These are phyloP conservation scores for Hypoxylon crocopeplum DNA, from an alignment of 495 filamentous ascomycete genomes.

Conservation along the genomic window DNA sequence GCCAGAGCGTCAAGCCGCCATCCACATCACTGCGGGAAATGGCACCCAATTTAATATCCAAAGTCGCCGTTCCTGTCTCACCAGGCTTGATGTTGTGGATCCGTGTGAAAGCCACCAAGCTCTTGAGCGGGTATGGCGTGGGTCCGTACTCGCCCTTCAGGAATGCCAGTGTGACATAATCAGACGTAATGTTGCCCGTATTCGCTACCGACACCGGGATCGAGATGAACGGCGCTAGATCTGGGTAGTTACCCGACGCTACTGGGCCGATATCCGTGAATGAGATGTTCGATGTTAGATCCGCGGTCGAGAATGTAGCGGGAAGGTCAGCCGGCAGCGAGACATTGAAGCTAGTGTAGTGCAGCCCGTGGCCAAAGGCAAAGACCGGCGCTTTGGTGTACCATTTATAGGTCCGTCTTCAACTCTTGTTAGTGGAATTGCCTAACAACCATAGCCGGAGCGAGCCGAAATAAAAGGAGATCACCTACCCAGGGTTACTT, in stretches of 20 bases:
- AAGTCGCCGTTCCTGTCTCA: conserved; percentile 41
- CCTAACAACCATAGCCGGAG: not conserved
- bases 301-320: conserved; percentile 38
- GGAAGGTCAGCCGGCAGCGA: conserved; percentile 37
- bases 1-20: conserved; percentile 64
- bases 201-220: conserved; percentile 53
- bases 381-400: conserved; percentile 50
- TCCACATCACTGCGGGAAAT: conserved; percentile 59
- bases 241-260: conserved; percentile 46
- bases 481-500: conserved; percentile 45
- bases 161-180: conserved; percentile 63
- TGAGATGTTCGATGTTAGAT: conserved; percentile 44
- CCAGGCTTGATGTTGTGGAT: conserved; percentile 54
- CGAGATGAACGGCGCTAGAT: conserved; percentile 53
- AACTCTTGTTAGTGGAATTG: conserved; percentile 20
- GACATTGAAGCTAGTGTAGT: conserved; percentile 58
- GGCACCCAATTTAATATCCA: conserved; percentile 61
- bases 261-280: conserved; percentile 37
- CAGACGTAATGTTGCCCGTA: conserved; percentile 59
- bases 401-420: conserved; percentile 59
- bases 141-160: conserved; percentile 61
- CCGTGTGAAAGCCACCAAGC: conserved; percentile 63
- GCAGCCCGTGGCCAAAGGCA: conserved; percentile 60
- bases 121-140: conserved; percentile 63
- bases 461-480: not conserved